Evolutionary conservation across 2,329 filamentous ascomycete species (phyloP), one percentile per base, ranked within the genome.

Genomic region (Xylaria sp.): DNA sequence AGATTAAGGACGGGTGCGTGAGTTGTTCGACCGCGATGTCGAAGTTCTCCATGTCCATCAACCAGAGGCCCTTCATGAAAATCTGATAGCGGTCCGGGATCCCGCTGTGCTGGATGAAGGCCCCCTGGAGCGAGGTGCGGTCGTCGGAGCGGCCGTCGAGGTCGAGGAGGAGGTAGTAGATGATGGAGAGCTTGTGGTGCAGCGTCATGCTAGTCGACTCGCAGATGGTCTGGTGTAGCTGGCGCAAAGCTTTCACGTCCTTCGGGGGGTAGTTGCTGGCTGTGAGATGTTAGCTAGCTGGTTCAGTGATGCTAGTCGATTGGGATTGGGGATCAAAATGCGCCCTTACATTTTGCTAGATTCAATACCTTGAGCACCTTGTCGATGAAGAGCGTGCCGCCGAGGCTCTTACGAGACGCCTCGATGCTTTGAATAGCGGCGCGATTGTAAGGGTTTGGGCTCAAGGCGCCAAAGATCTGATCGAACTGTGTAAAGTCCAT

Each of bases 141-240:
- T 5, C 78, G 68, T 42, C 44, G 46, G 30, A 82, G 34, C 76
- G 74, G 46, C 78, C 74, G 68, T 88, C 83, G 70, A 88, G 83
- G 72, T 95, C 90, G 69, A 91, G 87, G 2, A 95, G 81, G 46
- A 95, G 78, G 72, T 95, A 96, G 78, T 90, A 95, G 64, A 95
- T 79, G 52, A 94, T 81, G 16, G 91, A 90, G 65, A 92, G 85
- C 73, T 92, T 92, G 76, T 92, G 87, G 72, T 92, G 88, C 57
- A 84, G 80, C 6, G 87, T 83, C 66, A 88, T 85, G 53, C 77
- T 78, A 57, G 79, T 64, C 53, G 77, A 83, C 30, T 84, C 80
- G 71, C 86, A 82, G 64, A 96, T 86, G 60, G 86, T 83, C 62
- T 85, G 78, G 74, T 92, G 87, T 4, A 95, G 80, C 46, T 84